phyloP scores from a whole-genome alignment of 1,284 basidiomycete genomes.

The Ganoderma meredithae region DNA sequence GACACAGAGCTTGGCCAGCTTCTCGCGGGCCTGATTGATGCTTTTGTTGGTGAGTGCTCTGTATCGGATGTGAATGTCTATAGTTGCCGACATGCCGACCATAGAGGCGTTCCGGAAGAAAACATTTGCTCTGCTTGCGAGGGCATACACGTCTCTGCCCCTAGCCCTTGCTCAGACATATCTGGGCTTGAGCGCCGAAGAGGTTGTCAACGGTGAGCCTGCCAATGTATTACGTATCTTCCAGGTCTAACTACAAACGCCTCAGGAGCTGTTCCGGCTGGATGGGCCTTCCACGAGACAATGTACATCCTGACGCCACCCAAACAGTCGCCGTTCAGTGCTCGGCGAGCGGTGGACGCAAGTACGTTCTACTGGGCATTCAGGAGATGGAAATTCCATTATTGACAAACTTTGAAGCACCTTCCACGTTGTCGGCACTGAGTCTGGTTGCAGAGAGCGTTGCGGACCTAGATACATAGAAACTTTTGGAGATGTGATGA shows the following conservation, averaged over 20 bases:
- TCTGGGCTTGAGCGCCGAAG: slow-evolving; percentile 57
- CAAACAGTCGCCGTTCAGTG: slow-evolving; percentile 2
- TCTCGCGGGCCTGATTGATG: slow-evolving; percentile 50
- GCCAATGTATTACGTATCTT: neutral
- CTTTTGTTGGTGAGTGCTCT: slow-evolving; percentile 57
- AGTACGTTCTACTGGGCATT: slow-evolving; percentile 1
- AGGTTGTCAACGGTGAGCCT: slow-evolving; percentile 53
- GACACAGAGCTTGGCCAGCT: slow-evolving; percentile 54
- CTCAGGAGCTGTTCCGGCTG: slow-evolving; percentile 50
- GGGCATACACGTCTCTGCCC: slow-evolving; percentile 68
- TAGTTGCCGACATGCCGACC: neutral
- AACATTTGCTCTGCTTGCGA: slow-evolving; percentile 60
- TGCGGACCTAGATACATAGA: slow-evolving; percentile 39
- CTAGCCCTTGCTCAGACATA: slow-evolving; percentile 60
- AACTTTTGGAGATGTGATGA: neutral
- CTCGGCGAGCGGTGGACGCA: neutral
- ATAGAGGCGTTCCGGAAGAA: slow-evolving; percentile 55
- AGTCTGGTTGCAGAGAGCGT: slow-evolving; percentile 52
- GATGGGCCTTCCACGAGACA: slow-evolving; percentile 60
- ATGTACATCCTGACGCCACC: slow-evolving; percentile 54
- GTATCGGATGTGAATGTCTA: slow-evolving; percentile 39
- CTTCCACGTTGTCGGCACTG: slow-evolving; percentile 60
- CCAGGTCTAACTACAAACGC: slow-evolving; percentile 4
- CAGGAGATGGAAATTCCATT: neutral
- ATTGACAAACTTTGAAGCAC: slow-evolving; percentile 37